Conservation (phyloP, 2,329 filamentous ascomycete species). For the Xenoacremonium recifei region DNA sequence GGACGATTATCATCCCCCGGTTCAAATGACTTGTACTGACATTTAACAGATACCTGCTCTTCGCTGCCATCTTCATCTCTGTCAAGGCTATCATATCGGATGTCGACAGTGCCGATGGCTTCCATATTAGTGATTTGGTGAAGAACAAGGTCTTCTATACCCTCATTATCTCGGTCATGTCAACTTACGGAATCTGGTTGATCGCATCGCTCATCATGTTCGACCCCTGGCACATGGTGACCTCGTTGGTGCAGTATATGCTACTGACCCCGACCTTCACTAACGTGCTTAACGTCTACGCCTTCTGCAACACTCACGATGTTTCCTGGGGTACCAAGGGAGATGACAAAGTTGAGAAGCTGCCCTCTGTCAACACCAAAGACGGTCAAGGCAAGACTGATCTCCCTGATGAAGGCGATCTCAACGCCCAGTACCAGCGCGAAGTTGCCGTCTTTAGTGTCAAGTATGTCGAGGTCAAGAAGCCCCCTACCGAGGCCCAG, state of each 20-base stretch:
- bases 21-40: constrained; percentile 18
- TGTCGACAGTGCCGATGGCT: constrained; percentile 57
- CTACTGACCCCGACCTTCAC: constrained; percentile 94
- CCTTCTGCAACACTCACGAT: constrained; percentile 98
- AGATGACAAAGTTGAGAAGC: constrained; percentile 90
- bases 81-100: constrained; percentile 80
- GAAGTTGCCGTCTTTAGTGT: constrained; percentile 72
- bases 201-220: constrained; percentile 91
- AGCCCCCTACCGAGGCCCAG: constrained; percentile 51
- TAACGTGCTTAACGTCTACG: constrained; percentile 98
- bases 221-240: constrained; percentile 99
- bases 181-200: constrained; percentile 92
- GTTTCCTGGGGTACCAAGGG: constrained; percentile 99
- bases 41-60: constrained; percentile 72
- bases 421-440: constrained; percentile 91
- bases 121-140: constrained; percentile 73
- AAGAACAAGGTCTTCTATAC: constrained; percentile 89
- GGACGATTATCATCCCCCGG: constrained; percentile 22
- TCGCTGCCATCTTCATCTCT: constrained; percentile 92
- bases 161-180: constrained; percentile 86
- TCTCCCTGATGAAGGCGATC: constrained; percentile 88
- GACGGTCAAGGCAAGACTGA: constrained; percentile 90
- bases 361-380: constrained; percentile 85
- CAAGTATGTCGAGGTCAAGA: constrained; percentile 74
- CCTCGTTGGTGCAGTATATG: constrained; percentile 91